Evolutionary conservation across 352 stramenopile species (phyloP).

Genomic region (Globisporangium cystogenes): DNA sequence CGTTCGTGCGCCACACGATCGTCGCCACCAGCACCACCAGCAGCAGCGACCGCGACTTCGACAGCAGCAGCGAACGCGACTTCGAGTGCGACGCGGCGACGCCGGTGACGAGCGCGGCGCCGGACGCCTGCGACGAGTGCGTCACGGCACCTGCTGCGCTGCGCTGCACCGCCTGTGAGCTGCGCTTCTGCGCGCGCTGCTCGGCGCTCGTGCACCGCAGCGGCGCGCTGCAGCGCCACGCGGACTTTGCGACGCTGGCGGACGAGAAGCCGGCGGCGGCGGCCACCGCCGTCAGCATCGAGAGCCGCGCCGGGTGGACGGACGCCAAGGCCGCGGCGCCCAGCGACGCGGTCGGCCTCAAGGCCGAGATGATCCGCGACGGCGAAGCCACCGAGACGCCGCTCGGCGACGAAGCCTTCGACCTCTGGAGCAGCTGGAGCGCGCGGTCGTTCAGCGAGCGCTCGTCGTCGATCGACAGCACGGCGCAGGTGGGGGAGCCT

Average conservation of each 20-base stretch:
- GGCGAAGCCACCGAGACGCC: slow-evolving; percentile 9
- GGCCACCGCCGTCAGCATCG: background rate
- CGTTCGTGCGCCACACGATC: slow-evolving; percentile 28
- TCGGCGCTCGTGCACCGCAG: slow-evolving; percentile 26
- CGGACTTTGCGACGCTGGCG: slow-evolving; percentile 6
- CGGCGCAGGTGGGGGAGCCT: slow-evolving; percentile 6
- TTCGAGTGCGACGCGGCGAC: too few relatives aligned
- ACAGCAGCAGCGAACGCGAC: slow-evolving; percentile 7
- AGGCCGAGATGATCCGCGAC: slow-evolving; percentile 6
- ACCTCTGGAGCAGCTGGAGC: slow-evolving; percentile 36
- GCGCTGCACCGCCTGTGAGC: slow-evolving; percentile 37
- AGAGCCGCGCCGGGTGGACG: too few relatives aligned
- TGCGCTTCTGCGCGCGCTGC: slow-evolving; percentile 40
- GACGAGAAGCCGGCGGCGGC: background rate
- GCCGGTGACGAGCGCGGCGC: too few relatives aligned
- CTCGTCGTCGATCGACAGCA: slow-evolving; percentile 16
- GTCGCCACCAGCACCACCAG: slow-evolving; percentile 4
- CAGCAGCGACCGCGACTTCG: background rate
- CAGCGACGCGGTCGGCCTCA: slow-evolving; percentile 5
- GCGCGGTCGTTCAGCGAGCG: slow-evolving; percentile 26
- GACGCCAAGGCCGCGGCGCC: too few relatives aligned
- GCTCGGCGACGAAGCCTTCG: slow-evolving; percentile 20
- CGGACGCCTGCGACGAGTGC: slow-evolving; percentile 46
- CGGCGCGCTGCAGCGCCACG: slow-evolving; percentile 38
- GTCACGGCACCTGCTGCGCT: slow-evolving; percentile 16